Evolutionary conservation across 2,329 filamentous ascomycete genomes (phyloP), one percentile per base, ranked within the genome.

Genomic region (Lasiodiplodia gonubiensis): DNA sequence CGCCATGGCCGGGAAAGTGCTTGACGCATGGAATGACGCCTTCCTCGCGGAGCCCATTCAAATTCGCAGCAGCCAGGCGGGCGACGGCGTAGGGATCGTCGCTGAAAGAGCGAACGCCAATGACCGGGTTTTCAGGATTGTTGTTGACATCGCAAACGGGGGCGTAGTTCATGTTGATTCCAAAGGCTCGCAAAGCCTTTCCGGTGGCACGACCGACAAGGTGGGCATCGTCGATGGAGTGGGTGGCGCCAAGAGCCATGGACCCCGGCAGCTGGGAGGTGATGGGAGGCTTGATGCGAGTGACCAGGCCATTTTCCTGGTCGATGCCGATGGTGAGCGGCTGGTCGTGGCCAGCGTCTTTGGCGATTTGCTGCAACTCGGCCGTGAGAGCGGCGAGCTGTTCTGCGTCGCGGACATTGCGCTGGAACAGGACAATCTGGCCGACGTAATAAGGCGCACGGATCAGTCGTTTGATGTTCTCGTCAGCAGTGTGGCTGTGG

Each of bases 101-200:
- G 37, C 65, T 42, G 33, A 67, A 67, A n/a, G 65, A 67, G 33
- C 65, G 65, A 16, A 67, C 65, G 10, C 65, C 65, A 10, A 67
- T 67, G 54, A 67, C 65, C 3, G 65, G 65, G 23, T 67, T 67
- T 4, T 23, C 39, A 2, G 65, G 65, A 16, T 67, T 67, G 46
- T 67, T 67, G 54, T 67, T 67, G 54, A 67, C 65, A 18, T 67
- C 65, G 54, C 65, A 67, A 11, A 67, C 65, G 7, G 65, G 65
- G 23, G 33, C 55, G 33, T 67, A 67, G 25, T 67, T 67, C 65
- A 67, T 67, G 48, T 67, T 67, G 33, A 67, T 61, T 1, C 65
- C 65, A 8, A 67, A 52, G 7, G 55, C 54, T 10, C 65, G 54
- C 55, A 67, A 18, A 5, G 49, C 30, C 3, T 21, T 27, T 5